Percentiles rank a stretch among this genome's conserved stretches.
Conservation (phyloP, 2,329 filamentous ascomycete genomes). For the Aureobasidium pullulans region DNA sequence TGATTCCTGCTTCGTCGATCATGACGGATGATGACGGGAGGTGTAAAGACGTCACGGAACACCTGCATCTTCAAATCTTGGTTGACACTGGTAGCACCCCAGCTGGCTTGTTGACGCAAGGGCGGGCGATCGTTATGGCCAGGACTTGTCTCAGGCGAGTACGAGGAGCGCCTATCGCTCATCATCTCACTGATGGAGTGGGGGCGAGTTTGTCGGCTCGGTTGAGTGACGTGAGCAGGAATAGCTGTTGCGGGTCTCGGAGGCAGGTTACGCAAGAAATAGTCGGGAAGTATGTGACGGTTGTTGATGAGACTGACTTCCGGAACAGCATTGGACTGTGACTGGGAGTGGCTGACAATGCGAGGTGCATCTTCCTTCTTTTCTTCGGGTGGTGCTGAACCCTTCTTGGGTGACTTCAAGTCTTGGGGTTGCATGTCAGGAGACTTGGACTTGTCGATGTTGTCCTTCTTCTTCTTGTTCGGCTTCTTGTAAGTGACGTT, state of each 20-base stretch:
- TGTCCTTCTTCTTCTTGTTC: slow-evolving; percentile 40
- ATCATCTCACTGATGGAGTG: slow-evolving; percentile 15
- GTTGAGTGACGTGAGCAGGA: neutral
- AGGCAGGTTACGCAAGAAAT: slow-evolving; percentile 60
- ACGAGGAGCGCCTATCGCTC: neutral
- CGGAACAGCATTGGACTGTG: slow-evolving; percentile 65
- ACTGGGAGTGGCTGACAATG: slow-evolving; percentile 67
- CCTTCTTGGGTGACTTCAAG: slow-evolving; percentile 8
- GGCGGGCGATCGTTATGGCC: slow-evolving; percentile 28
- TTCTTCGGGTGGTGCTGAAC: neutral
- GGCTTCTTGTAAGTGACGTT: slow-evolving; percentile 95
- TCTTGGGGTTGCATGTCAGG: neutral
- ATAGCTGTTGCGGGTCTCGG: slow-evolving; percentile 28
- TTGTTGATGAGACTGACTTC: slow-evolving; percentile 94
- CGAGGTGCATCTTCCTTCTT: slow-evolving; percentile 34
- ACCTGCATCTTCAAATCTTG: slow-evolving; percentile 82
- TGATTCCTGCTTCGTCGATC: slow-evolving; percentile 63
- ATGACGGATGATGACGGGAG: slow-evolving; percentile 73
- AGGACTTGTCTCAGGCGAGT: slow-evolving; percentile 20
- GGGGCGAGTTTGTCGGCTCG: slow-evolving; percentile 8
- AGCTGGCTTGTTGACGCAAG: slow-evolving; percentile 50
- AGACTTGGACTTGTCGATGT: slow-evolving; percentile 12
- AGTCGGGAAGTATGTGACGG: slow-evolving; percentile 81
- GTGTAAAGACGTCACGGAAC: slow-evolving; percentile 83
- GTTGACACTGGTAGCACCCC: slow-evolving; percentile 91